A percentile compares a stretch with the other conserved stretches of the same genome.
Evolutionary conservation across 1,284 basidiomycete genomes (phyloP).

Genomic region (Sphagnurus paluster): DNA sequence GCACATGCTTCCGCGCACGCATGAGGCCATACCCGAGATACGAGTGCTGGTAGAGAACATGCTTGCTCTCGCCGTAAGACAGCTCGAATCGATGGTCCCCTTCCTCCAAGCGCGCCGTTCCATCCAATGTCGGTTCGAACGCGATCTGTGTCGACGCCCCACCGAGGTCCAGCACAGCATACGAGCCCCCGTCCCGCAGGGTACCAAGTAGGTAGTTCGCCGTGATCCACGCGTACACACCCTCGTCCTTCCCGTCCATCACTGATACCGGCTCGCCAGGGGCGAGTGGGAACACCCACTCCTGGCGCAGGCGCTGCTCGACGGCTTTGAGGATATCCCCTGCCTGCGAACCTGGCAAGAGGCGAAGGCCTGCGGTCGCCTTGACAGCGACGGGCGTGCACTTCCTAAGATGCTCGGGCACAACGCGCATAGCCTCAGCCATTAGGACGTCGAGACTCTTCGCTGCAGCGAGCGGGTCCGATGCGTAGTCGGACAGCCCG

Average conservation of each 20-base stretch:
- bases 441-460: conserved; percentile 80
- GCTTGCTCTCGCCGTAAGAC: conserved; percentile 68
- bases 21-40: conserved; percentile 97
- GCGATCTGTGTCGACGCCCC: conserved; percentile 98
- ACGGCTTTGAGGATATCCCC: conserved; percentile 82
- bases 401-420: conserved; percentile 65
- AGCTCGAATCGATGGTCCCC: conserved; percentile 96
- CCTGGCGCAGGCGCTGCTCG: conserved; percentile 55
- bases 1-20: conserved; percentile 84
- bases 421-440: conserved; percentile 76
- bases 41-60: conserved; percentile 91
- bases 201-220: conserved; percentile 89
- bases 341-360: conserved; percentile 71
- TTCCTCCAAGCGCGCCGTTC: conserved; percentile 58
- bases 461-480: conserved; percentile 69
- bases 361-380: conserved; percentile 90
- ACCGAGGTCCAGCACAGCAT: conserved; percentile 94
- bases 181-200: conserved; percentile 62
- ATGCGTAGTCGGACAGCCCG: conserved; percentile 74
- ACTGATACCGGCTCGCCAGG: conserved; percentile 71
- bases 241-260: conserved; percentile 98
- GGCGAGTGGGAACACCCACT: conserved; percentile 78
- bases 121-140: conserved; percentile 79
- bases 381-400: conserved; percentile 94
- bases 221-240: conserved; percentile 98